A percentile compares a stretch with the other conserved stretches of the same genome.
phyloP scores from a whole-genome alignment of 371 early-diverging fungal genomes.

The Mortierella sp. region DNA sequence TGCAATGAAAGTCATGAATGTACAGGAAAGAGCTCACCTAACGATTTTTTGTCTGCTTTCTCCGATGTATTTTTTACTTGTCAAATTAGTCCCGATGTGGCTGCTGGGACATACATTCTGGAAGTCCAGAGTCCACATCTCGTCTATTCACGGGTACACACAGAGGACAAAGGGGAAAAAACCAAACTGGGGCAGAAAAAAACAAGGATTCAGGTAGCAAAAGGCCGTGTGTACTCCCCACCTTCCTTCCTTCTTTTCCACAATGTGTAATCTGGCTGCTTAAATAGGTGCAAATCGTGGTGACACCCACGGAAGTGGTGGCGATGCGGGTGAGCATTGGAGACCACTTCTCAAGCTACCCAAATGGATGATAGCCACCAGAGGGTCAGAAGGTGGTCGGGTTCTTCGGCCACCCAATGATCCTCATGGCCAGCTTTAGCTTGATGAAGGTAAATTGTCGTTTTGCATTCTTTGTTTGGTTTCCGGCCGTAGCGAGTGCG shows the following conservation, averaged over 20 bases:
- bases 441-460: constrained; percentile 25
- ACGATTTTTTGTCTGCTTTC: background rate
- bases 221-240: background rate
- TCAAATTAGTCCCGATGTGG: constrained; percentile 29
- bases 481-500: no score
- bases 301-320: constrained; percentile 20
- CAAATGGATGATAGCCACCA: constrained; percentile 15
- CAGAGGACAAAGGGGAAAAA: background rate
- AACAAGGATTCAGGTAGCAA: no score
- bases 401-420: constrained; percentile 36
- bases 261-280: background rate
- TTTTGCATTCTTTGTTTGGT: no score
- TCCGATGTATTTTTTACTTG: background rate
- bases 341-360: constrained; percentile 25
- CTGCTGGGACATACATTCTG: constrained; percentile 31
- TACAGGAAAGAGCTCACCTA: background rate
- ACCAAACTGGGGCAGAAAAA: background rate
- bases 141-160: constrained; percentile 28
- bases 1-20: background rate
- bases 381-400: constrained; percentile 35
- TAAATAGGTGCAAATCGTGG: constrained; percentile 23
- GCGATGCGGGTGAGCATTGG: constrained; percentile 33
- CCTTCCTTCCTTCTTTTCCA: background rate
- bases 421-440: constrained; percentile 42
- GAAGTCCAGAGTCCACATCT: constrained; percentile 30